These are phyloP conservation scores for Penicillium thymicola DNA, from an alignment of 2,329 filamentous ascomycete species.

Conservation along the genomic window DNA sequence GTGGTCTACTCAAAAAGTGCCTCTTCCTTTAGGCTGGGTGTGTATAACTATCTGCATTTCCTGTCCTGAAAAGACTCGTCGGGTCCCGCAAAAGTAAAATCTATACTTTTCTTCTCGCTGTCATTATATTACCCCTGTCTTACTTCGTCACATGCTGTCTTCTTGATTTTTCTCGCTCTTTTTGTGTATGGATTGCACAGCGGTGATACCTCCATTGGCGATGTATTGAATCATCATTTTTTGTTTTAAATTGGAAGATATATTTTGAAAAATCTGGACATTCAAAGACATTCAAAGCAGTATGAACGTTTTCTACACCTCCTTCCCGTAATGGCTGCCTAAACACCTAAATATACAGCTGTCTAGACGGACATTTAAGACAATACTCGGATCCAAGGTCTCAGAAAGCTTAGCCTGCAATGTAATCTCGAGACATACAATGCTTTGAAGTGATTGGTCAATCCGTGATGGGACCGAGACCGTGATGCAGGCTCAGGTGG, in stretches of 20 bases:
- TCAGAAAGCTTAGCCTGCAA: slow-evolving; percentile 4
- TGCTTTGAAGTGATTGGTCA: not conserved
- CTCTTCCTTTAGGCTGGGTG: slow-evolving; percentile 10
- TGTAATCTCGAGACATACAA: not conserved
- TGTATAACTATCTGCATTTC: slow-evolving; percentile 14
- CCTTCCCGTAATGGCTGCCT: not conserved
- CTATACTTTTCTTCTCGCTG: not conserved
- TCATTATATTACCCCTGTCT: not conserved
- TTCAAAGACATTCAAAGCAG: not conserved
- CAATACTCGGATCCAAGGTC: not conserved
- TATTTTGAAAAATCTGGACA: slow-evolving; percentile 2
- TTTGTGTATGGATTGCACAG: slow-evolving; percentile 8
- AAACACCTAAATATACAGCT: not conserved
- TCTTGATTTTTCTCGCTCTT: not conserved
- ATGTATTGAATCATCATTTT: slow-evolving; percentile 6
- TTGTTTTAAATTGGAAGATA: not conserved
- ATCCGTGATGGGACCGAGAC: not conserved
- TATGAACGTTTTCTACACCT: not conserved
- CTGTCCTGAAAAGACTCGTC: not conserved
- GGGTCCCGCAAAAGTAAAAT: not conserved
- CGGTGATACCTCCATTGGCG: slow-evolving; percentile 20
- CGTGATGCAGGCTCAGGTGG: not conserved
- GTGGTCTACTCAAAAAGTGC: not conserved
- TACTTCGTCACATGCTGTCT: not conserved
- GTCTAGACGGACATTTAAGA: not conserved